A percentile compares a stretch with the other conserved stretches of the same genome.
Conservation (phyloP, 768 basidiomycete species). For the Macrocybe gigantea region DNA sequence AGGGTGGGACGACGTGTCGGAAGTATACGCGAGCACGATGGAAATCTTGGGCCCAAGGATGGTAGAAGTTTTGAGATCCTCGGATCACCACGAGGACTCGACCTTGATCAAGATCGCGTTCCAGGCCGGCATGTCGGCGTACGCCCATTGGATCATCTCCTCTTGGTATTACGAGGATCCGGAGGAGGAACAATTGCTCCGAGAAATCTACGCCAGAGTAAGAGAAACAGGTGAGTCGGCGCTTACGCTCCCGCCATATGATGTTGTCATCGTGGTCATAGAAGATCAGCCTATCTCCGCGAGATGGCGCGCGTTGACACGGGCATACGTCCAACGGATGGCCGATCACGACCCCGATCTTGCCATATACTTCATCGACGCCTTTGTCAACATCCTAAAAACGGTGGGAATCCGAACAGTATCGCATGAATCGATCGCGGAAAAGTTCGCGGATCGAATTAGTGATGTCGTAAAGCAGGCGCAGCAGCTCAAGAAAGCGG, state of each 20-base stretch:
- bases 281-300: slow-evolving; percentile 39
- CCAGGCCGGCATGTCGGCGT: slow-evolving; percentile 38
- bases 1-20: slow-evolving; percentile 14
- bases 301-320: slow-evolving; percentile 38
- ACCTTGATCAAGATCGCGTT: slow-evolving; percentile 38
- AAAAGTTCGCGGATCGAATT: slow-evolving; percentile 39
- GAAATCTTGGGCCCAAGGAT: slow-evolving; percentile 26
- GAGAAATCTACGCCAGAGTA: slow-evolving; percentile 25
- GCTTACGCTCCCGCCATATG: background rate
- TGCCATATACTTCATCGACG: slow-evolving; percentile 28
- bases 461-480: slow-evolving; percentile 37
- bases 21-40: slow-evolving; percentile 20
- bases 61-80: slow-evolving; percentile 30
- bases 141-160: slow-evolving; percentile 43
- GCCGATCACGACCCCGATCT: slow-evolving; percentile 24
- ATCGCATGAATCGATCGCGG: slow-evolving; percentile 31
- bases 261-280: slow-evolving; percentile 9
- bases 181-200: slow-evolving; percentile 39
- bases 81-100: slow-evolving; percentile 34
- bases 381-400: slow-evolving; percentile 37
- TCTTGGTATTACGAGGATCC: slow-evolving; percentile 48
- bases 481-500: slow-evolving; percentile 46
- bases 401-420: slow-evolving; percentile 25
- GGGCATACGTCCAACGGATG: slow-evolving; percentile 17
- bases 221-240: slow-evolving; percentile 26